Percentiles rank a stretch among this genome's conserved stretches.
These are phyloP conservation scores for Myochromella boudieri DNA, from an alignment of 768 basidiomycete genomes.

Conservation along the genomic window DNA sequence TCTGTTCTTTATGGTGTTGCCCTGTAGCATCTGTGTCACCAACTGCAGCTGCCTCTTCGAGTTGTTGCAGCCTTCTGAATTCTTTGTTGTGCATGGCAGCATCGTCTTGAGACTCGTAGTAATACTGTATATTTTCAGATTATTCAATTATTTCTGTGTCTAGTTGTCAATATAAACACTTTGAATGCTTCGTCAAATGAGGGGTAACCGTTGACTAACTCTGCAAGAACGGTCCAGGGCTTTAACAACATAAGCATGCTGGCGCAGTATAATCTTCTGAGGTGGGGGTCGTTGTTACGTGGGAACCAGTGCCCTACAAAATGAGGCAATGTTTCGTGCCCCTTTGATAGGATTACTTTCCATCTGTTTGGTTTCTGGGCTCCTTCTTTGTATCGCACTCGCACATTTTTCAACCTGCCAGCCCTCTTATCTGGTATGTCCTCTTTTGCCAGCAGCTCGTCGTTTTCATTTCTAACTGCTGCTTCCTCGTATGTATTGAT, in stretches of 20 bases:
- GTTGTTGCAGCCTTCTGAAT: background rate
- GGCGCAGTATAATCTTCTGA: slow-evolving; percentile 26
- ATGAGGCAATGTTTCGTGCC: slow-evolving; percentile 33
- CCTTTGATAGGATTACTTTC: slow-evolving; percentile 19
- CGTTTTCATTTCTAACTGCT: slow-evolving; percentile 18
- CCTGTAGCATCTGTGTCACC: background rate
- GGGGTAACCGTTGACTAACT: slow-evolving; percentile 18
- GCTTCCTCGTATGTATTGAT: slow-evolving; percentile 23
- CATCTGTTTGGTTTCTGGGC: slow-evolving; percentile 5
- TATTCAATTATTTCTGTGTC: slow-evolving; percentile 18
- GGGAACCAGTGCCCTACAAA: slow-evolving; percentile 34
- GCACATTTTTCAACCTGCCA: slow-evolving; percentile 9
- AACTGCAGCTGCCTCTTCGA: background rate
- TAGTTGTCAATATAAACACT: slow-evolving; percentile 7
- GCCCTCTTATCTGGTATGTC: slow-evolving; percentile 15
- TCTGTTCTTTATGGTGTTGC: background rate
- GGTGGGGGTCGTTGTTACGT: slow-evolving; percentile 15
- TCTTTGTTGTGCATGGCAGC: background rate
- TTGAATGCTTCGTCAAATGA: slow-evolving; percentile 23
- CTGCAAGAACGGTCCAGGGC: slow-evolving; percentile 29
- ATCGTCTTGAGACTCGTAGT: slow-evolving; percentile 26
- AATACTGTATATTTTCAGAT: slow-evolving; percentile 31
- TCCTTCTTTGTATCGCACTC: slow-evolving; percentile 19
- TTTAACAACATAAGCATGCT: slow-evolving; percentile 31
- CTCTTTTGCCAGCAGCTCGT: background rate